phyloP scores from a whole-genome alignment of 2,329 filamentous ascomycete genomes.

The Simplicillium aogashimaense region DNA sequence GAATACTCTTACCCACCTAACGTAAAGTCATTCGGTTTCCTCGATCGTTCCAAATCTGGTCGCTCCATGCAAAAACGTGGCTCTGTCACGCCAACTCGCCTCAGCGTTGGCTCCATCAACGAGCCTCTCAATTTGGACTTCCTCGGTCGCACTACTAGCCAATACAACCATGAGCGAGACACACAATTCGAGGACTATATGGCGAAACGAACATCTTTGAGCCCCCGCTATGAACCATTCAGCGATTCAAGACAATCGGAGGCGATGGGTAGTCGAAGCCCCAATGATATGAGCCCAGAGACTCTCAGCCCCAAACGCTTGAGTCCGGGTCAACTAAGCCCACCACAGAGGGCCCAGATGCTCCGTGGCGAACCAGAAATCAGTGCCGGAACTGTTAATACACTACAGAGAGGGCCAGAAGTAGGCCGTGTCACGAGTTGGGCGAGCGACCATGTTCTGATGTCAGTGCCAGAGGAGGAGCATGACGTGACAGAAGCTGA shows the following conservation, averaged over 20 bases:
- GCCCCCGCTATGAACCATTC: slow-evolving; percentile 11
- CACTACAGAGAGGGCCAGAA: slow-evolving; percentile 15
- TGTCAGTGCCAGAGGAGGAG: slow-evolving; percentile 3
- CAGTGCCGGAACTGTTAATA: slow-evolving; percentile 4
- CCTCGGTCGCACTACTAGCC: slow-evolving; percentile 14
- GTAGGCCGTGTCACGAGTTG: slow-evolving; percentile 22
- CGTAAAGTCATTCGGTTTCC: slow-evolving; percentile 37
- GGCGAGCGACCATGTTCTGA: slow-evolving; percentile 19
- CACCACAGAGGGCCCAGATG: too few species aligned
- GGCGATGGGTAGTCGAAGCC: too few species aligned
- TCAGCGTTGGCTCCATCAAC: slow-evolving; percentile 17
- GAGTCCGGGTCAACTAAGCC: too few species aligned
- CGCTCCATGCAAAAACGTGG: slow-evolving; percentile 17
- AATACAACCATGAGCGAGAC: slow-evolving; percentile 34
- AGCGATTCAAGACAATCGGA: too few species aligned
- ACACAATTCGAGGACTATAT: slow-evolving; percentile 38
- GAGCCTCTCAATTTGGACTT: slow-evolving; percentile 13
- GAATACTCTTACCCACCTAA: slow-evolving; percentile 40
- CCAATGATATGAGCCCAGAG: too few species aligned
- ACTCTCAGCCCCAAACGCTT: too few species aligned
- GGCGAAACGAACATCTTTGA: slow-evolving; percentile 19
- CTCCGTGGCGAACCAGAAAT: background rate
- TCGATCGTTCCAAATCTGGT: slow-evolving; percentile 17
- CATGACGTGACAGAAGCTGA: slow-evolving; percentile 11
- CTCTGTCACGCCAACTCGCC: slow-evolving; percentile 15